Percentiles rank a stretch among this genome's conserved stretches.
These are phyloP conservation scores for Trametes versicolor DNA, from an alignment of 1,284 basidiomycete genomes.

Conservation along the genomic window DNA sequence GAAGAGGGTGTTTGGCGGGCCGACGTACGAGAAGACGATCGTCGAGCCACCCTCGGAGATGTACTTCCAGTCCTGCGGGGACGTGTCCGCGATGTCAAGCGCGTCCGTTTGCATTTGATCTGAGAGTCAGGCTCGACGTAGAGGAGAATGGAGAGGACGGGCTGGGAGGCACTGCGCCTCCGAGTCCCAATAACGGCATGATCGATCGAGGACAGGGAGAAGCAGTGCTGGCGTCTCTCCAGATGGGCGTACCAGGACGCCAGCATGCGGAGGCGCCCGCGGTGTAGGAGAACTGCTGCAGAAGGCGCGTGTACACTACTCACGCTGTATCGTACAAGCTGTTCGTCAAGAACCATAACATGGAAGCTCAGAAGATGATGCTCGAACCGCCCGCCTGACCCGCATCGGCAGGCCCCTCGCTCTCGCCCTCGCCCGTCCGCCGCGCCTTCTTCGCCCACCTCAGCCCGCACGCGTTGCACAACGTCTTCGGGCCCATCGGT, in stretches of 20 bases:
- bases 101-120: conserved; percentile 7
- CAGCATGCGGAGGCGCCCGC: neutral
- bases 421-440: conserved; percentile 39
- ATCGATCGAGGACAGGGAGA: conserved; percentile 16
- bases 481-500: conserved; percentile 84
- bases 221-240: conserved; percentile 13
- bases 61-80: conserved; percentile 79
- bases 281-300: neutral
- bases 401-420: conserved; percentile 21
- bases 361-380: conserved; percentile 18
- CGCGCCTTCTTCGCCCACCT: conserved; percentile 82
- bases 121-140: neutral
- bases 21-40: conserved; percentile 84
- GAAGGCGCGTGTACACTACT: neutral
- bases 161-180: neutral
- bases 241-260: neutral
- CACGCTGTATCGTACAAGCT: conserved; percentile 1
- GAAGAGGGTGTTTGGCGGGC: conserved; percentile 58
- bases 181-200: neutral
- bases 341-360: neutral
- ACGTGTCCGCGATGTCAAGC: conserved; percentile 48
- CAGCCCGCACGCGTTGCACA: conserved; percentile 89
- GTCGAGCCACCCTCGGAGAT: conserved; percentile 91
- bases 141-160: neutral
- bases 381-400: conserved; percentile 11